Conservation (phyloP, 2,329 filamentous ascomycete genomes). For the Talaromyces sp. region DNA sequence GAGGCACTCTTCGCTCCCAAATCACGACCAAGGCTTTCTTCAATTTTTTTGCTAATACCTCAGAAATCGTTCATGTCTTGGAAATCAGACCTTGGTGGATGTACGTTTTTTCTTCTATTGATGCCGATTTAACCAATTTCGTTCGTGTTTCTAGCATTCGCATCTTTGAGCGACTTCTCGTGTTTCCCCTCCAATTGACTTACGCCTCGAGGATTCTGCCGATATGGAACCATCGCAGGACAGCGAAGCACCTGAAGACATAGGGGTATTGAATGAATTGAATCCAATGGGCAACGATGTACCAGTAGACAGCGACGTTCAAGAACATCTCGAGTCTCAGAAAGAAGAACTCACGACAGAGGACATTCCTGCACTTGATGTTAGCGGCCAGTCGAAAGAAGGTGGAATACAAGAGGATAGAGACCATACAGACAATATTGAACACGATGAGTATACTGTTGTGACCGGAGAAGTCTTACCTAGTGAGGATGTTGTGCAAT, state of each 20-base stretch:
- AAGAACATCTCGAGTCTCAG: background rate
- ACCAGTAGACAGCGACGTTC: background rate
- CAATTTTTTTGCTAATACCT: background rate
- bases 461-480: background rate
- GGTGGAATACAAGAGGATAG: background rate
- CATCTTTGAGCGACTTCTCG: background rate
- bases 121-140: background rate
- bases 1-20: background rate
- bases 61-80: background rate
- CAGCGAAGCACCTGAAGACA: background rate
- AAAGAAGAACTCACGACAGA: background rate
- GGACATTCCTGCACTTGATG: background rate
- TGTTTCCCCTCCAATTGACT: background rate
- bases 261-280: background rate
- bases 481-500: background rate
- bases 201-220: background rate
- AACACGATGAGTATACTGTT: background rate
- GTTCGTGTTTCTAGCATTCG: background rate
- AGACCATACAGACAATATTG: background rate
- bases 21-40: background rate
- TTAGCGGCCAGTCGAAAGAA: background rate
- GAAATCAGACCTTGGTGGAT: background rate
- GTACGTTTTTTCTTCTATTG: background rate
- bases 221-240: background rate
- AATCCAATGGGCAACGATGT: background rate